Base-by-base conservation (phyloP, 805 yeast species). In the Starmerella asiatica region DNA sequence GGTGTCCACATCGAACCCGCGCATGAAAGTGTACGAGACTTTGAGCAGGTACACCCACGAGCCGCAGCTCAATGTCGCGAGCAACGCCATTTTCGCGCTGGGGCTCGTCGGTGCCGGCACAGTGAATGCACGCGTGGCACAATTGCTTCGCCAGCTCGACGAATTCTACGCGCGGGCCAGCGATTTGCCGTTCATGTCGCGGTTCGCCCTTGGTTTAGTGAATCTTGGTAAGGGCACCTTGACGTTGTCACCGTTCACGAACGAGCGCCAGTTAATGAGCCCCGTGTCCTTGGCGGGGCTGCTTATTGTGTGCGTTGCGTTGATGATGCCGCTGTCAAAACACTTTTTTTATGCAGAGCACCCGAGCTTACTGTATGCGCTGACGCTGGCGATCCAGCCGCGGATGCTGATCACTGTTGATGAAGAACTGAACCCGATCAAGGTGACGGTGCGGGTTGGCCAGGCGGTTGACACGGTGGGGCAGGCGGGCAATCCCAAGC, bases 21-120 rank as follows among this genome's bases (percentile, higher is more conserved):
- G 86, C 62, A 86, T 91, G 81, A 86, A 85, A 62, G 94, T 88
- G 14, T 91, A 84, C 57, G 99, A 91, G 59, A 86, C 97, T 0
- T 69, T 91, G 49, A 86, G 97, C 4, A 75, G 98, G 58, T 85
- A 83, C 63, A 84, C 97, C 7, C 99, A 91, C 62, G 99, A 91
- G 56, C 77, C 83, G 41, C 96, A 91, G 59, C 64, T 82, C 51
- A 93, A 83, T 56, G 95, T 91, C 40, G 94, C 97, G 5, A 78
- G 79, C 58, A 91, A 86, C 57, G 85, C 98, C 17, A 85, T 91
- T 48, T 88, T 83, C 55, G 77, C 94, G 32, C 86, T 91, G 97
- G 99, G 99, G 40, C 65, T 91, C 47, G 93, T 88, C 52, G 98
- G 98, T 58, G 91, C 97, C 17, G 99, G 99, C 63, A 91, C 98